A percentile compares a stretch with the other conserved stretches of the same genome.
Conservation (phyloP, 176 grass and related monocot species). For the Aechmea fasciata region DNA sequence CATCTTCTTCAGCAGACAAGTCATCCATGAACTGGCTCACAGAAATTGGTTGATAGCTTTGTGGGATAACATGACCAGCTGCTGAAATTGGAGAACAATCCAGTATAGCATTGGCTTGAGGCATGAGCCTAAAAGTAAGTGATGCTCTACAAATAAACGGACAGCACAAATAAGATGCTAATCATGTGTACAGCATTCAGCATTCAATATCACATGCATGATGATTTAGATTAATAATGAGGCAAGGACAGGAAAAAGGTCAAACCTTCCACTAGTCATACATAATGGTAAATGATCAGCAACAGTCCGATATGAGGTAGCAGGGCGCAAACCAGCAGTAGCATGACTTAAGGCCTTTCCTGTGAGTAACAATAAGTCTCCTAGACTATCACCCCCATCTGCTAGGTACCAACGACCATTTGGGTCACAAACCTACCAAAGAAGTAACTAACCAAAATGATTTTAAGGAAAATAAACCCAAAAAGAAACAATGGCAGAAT, state of each 20-base stretch:
- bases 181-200: background rate
- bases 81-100: conserved; percentile 64
- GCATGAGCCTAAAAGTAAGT: conserved; percentile 70
- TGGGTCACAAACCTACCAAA: conserved; percentile 64
- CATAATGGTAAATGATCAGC: conserved; percentile 27
- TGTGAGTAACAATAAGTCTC: conserved; percentile 52
- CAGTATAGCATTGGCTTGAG: conserved; percentile 54
- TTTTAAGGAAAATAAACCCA: background rate
- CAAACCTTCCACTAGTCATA: conserved; percentile 13
- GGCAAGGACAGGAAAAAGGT: conserved; percentile 4
- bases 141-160: conserved; percentile 41
- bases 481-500: background rate
- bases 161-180: background rate
- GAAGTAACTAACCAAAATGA: conserved; percentile 26
- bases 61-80: conserved; percentile 49
- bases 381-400: conserved; percentile 32
- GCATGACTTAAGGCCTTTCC: conserved; percentile 61
- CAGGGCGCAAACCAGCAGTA: conserved; percentile 55
- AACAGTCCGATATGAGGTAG: conserved; percentile 36
- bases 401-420: conserved; percentile 75
- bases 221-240: background rate
- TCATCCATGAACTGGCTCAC: conserved; percentile 62
- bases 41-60: conserved; percentile 57
- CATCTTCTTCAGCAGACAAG: conserved; percentile 38
- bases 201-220: background rate